Evolutionary conservation across 257 asterid genomes (phyloP).

Genomic region (Salvia rosmarinus): DNA sequence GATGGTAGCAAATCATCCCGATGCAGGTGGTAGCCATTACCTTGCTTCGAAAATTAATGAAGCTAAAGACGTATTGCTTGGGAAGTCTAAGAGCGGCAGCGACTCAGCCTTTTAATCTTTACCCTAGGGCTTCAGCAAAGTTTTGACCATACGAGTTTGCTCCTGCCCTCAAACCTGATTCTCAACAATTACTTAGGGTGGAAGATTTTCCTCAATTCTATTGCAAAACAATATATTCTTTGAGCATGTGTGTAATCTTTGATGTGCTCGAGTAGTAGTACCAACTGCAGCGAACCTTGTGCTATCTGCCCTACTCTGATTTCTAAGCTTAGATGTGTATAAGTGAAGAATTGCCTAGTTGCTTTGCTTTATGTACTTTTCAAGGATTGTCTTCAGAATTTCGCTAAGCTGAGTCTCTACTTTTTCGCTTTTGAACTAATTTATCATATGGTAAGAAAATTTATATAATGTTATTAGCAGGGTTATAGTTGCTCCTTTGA

Average conservation of each 20-base stretch:
- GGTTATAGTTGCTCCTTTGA: no score
- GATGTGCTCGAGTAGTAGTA: constrained; percentile 17
- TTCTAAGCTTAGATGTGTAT: constrained; percentile 29
- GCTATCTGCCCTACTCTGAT: constrained; percentile 6
- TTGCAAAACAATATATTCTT: constrained; percentile 13
- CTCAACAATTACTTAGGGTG: background rate
- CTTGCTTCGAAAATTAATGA: constrained; percentile 89
- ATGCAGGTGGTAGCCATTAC: constrained; percentile 96
- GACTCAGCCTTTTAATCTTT: constrained; percentile 68
- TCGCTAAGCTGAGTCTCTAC: background rate
- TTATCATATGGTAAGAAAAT: background rate
- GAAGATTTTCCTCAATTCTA: background rate
- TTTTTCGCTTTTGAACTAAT: background rate
- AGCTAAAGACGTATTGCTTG: constrained; percentile 78
- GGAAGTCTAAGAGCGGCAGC: constrained; percentile 55
- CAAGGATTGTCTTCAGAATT: background rate
- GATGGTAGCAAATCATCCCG: constrained; percentile 96
- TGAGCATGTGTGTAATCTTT: constrained; percentile 22
- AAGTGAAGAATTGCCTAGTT: constrained; percentile 12
- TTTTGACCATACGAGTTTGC: constrained; percentile 26
- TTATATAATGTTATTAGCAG: no score
- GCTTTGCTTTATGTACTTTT: constrained; percentile 6
- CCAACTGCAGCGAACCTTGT: constrained; percentile 7
- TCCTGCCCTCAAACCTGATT: background rate
- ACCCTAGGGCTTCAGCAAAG: constrained; percentile 14